Conservation (phyloP, 2,329 filamentous ascomycete species). For the Metarhizium brunneum region DNA sequence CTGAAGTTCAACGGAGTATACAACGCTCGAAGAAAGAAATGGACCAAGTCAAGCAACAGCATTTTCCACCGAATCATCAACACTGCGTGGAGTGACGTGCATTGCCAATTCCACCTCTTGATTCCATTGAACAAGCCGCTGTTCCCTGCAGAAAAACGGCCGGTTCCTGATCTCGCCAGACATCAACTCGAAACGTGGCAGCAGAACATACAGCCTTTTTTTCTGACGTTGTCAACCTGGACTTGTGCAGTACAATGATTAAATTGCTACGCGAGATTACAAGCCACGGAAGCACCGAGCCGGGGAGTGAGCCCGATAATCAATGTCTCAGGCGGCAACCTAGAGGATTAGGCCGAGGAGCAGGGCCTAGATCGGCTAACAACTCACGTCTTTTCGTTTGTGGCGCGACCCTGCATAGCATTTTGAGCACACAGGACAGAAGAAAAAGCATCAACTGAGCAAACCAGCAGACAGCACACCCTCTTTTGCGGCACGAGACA, state of each 20-base stretch:
- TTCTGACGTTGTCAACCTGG: background rate
- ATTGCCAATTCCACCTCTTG: no score
- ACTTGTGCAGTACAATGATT: background rate
- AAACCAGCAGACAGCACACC: background rate
- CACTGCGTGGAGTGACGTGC: no score
- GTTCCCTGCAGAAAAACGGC: no score
- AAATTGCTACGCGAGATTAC: background rate
- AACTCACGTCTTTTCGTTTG: background rate
- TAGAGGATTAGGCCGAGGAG: background rate
- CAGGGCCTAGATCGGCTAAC: background rate
- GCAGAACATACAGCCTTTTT: no score
- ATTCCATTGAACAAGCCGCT: no score
- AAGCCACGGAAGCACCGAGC: background rate
- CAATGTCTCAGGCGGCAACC: background rate
- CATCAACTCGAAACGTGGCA: no score
- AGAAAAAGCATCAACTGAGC: background rate
- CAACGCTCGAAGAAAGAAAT: no score
- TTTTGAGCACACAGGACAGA: background rate
- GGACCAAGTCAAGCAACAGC: no score
- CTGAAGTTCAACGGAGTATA: constrained; percentile 12
- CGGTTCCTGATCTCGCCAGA: no score
- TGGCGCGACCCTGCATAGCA: background rate
- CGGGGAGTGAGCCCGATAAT: background rate
- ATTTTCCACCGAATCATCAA: no score
- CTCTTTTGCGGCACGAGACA: background rate